Percentiles rank a stretch among this genome's conserved stretches.
Conservation (phyloP, 1,284 basidiomycete genomes). For the Rhodotorula mucilaginosa region DNA sequence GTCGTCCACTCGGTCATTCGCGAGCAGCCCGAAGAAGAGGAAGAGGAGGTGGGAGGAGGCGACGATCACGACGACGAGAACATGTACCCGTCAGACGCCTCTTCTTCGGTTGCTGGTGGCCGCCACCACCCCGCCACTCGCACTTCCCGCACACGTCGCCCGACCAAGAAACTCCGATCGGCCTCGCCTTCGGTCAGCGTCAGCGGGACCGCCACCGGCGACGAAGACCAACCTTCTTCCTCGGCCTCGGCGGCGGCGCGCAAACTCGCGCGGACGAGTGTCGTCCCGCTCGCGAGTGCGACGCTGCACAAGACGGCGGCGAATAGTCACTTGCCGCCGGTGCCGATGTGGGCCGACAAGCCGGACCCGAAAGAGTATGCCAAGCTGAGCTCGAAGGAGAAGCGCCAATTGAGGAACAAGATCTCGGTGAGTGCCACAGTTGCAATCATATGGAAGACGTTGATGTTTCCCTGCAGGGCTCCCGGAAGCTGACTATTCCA, state of each 20-base stretch:
- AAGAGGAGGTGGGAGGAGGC: neutral
- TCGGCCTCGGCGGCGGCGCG: neutral
- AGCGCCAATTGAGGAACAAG: conserved; percentile 93
- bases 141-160: neutral
- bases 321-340: conserved; percentile 34
- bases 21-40: conserved; percentile 3
- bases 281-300: conserved; percentile 29
- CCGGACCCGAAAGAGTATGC: conserved; percentile 89
- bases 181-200: neutral
- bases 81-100: conserved; percentile 15
- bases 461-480: too few species aligned
- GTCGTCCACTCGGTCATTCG: conserved; percentile 15
- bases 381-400: conserved; percentile 93
- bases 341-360: conserved; percentile 44
- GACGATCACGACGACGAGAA: conserved; percentile 6
- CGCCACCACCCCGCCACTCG: neutral
- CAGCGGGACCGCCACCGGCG: neutral
- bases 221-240: neutral
- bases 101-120: neutral
- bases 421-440: conserved; percentile 82
- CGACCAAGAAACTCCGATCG: conserved; percentile 23
- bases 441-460: neutral
- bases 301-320: conserved; percentile 33
- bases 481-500: too few species aligned
- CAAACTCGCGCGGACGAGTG: conserved; percentile 26